Percentiles rank a stretch among this genome's conserved stretches.
Evolutionary conservation across 2,329 filamentous ascomycete genomes (phyloP).

Genomic region (Epichloe scottii): DNA sequence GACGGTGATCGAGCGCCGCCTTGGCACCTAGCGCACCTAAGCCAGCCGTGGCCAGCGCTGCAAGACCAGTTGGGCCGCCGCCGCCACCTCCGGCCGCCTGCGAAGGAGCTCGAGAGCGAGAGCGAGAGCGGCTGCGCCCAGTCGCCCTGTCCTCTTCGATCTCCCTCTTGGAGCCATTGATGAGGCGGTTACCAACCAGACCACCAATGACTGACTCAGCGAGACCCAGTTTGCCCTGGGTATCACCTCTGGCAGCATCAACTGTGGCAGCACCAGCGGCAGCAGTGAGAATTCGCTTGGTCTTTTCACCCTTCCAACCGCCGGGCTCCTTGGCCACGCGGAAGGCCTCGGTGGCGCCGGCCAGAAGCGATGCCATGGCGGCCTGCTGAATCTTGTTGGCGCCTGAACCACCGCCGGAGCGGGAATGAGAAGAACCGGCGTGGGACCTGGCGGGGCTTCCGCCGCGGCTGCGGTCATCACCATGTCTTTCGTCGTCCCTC

Average conservation of each 20-base stretch:
- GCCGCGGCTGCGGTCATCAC: constrained; percentile 35
- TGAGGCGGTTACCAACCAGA: constrained; percentile 70
- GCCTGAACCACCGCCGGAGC: constrained; percentile 21
- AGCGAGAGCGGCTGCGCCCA: constrained; percentile 57
- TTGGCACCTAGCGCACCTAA: constrained; percentile 49
- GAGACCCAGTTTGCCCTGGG: constrained; percentile 72
- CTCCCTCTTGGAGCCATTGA: constrained; percentile 64
- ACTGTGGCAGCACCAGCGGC: constrained; percentile 77
- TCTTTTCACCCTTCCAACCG: constrained; percentile 81
- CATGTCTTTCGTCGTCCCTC: constrained; percentile 25
- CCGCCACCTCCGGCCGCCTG: constrained; percentile 29
- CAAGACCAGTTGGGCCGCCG: constrained; percentile 39
- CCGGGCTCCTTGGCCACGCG: constrained; percentile 80
- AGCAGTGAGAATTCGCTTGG: constrained; percentile 80
- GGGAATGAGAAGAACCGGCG: constrained; percentile 39
- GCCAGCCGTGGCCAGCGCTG: constrained; percentile 50
- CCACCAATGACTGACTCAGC: constrained; percentile 82
- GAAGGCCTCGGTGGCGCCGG: constrained; percentile 86
- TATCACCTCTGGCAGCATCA: constrained; percentile 60
- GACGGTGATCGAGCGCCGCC: constrained; percentile 39
- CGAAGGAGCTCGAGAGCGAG: constrained; percentile 53
- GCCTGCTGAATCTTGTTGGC: constrained; percentile 65
- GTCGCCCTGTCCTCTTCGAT: constrained; percentile 48
- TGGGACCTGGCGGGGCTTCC: constrained; percentile 31
- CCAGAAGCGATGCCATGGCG: constrained; percentile 79